Conservation (phyloP, 2,329 filamentous ascomycete genomes). For the Alternaria conjuncta region DNA sequence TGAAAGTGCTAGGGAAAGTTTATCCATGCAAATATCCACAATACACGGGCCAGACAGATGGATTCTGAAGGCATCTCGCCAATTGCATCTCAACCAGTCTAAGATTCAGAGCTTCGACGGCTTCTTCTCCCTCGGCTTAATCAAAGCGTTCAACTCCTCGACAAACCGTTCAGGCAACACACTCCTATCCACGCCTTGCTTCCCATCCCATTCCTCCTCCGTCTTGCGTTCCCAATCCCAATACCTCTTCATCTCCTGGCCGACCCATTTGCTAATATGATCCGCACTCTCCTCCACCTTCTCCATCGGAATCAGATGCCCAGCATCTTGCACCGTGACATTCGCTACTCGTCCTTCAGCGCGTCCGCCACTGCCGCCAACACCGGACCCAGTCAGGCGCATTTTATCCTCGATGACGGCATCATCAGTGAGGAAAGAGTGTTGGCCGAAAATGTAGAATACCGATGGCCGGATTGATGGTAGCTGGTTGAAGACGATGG, state of each 20-base stretch:
- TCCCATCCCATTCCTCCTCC: conserved; percentile 39
- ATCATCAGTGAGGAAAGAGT: conserved; percentile 62
- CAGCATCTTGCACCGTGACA: conserved; percentile 67
- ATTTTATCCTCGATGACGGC: conserved; percentile 65
- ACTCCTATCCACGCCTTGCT: conserved; percentile 38
- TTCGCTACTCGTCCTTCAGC: conserved; percentile 71
- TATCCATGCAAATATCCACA: neutral
- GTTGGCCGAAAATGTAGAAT: conserved; percentile 67
- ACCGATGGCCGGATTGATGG: conserved; percentile 68
- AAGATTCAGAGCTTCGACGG: conserved; percentile 26
- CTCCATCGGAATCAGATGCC: conserved; percentile 88
- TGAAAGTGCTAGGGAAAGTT: neutral
- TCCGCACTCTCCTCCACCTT: conserved; percentile 70
- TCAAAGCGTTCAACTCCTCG: conserved; percentile 33
- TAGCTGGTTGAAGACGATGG: conserved; percentile 63
- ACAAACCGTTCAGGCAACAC: conserved; percentile 36
- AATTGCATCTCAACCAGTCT: neutral
- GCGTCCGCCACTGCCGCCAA: conserved; percentile 71
- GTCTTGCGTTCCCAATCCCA: conserved; percentile 40
- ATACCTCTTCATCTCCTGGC: conserved; percentile 48
- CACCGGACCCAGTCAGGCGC: conserved; percentile 66
- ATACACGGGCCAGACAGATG: neutral
- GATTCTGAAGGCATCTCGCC: neutral
- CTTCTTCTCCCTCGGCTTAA: conserved; percentile 26
- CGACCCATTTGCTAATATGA: conserved; percentile 49